These are phyloP conservation scores for Tuber umbilicatum DNA, from an alignment of 495 filamentous ascomycete species.

Conservation along the genomic window DNA sequence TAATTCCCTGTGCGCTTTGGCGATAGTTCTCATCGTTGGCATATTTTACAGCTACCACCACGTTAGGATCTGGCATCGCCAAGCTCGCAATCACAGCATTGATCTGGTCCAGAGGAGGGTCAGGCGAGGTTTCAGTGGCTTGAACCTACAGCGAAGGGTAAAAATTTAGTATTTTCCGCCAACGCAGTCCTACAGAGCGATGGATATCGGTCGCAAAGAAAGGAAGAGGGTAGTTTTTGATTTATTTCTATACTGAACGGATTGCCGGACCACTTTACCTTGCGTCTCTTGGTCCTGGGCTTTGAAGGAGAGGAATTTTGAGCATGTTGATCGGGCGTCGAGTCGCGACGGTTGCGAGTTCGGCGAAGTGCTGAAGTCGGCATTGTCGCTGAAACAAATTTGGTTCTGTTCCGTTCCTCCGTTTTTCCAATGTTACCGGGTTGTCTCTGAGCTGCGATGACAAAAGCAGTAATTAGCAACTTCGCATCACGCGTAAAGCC, in stretches of 20 bases:
- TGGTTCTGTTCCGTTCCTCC: slow-evolving; percentile 1
- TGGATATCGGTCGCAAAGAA: slow-evolving; percentile 37
- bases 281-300: slow-evolving; percentile 67
- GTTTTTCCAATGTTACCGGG: slow-evolving; percentile 11
- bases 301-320: slow-evolving; percentile 65
- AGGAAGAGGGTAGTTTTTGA: slow-evolving; percentile 1
- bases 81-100: slow-evolving; percentile 67
- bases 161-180: background rate
- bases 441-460: slow-evolving; percentile 19
- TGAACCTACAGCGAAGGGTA: slow-evolving; percentile 31
- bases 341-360: slow-evolving; percentile 38
- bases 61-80: slow-evolving; percentile 48
- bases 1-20: slow-evolving; percentile 63
- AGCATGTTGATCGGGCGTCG: slow-evolving; percentile 47
- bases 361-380: slow-evolving; percentile 37
- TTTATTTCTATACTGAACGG: background rate
- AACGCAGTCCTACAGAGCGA: slow-evolving; percentile 14
- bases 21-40: slow-evolving; percentile 64
- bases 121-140: slow-evolving; percentile 40
- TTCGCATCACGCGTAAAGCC: slow-evolving; percentile 36
- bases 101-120: slow-evolving; percentile 50
- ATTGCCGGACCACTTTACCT: slow-evolving; percentile 48
- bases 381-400: slow-evolving; percentile 21
- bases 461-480: slow-evolving; percentile 28
- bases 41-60: slow-evolving; percentile 60